These are phyloP conservation scores for Umbilicus rupestris DNA, from an alignment of 164 flowering plant genomes.

Conservation along the genomic window DNA sequence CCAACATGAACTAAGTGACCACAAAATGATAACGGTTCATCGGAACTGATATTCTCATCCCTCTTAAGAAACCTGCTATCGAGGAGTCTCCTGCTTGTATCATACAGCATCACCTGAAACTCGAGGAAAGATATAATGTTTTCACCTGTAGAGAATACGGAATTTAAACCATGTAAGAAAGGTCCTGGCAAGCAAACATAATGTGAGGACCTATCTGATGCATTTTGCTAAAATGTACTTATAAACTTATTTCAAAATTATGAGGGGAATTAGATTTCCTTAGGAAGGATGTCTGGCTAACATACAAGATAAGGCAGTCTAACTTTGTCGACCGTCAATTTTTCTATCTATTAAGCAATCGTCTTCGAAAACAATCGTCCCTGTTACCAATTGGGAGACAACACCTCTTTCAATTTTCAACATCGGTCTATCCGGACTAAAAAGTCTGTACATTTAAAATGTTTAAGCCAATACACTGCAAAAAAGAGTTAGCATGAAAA, in stretches of 20 bases:
- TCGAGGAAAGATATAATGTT: not conserved
- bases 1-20: conserved; percentile 62
- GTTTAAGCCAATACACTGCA: too few species aligned
- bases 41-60: conserved; percentile 43
- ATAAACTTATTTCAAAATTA: not conserved
- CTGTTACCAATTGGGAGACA: too few species aligned
- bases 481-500: too few species aligned
- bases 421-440: too few species aligned
- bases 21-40: conserved; percentile 42
- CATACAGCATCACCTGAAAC: conserved; percentile 51
- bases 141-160: not conserved
- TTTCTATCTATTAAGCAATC: too few species aligned
- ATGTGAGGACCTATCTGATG: not conserved
- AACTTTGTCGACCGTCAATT: too few species aligned
- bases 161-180: not conserved
- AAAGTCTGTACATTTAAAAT: too few species aligned
- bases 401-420: too few species aligned
- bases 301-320: too few species aligned
- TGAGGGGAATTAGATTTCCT: too few species aligned
- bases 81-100: conserved; percentile 40
- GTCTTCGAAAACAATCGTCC: too few species aligned
- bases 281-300: too few species aligned
- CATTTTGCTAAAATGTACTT: not conserved
- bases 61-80: conserved; percentile 50
- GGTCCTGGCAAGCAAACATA: not conserved